Conservation (phyloP, 345 rosid species). For the Melaleuca quinquenervia region DNA sequence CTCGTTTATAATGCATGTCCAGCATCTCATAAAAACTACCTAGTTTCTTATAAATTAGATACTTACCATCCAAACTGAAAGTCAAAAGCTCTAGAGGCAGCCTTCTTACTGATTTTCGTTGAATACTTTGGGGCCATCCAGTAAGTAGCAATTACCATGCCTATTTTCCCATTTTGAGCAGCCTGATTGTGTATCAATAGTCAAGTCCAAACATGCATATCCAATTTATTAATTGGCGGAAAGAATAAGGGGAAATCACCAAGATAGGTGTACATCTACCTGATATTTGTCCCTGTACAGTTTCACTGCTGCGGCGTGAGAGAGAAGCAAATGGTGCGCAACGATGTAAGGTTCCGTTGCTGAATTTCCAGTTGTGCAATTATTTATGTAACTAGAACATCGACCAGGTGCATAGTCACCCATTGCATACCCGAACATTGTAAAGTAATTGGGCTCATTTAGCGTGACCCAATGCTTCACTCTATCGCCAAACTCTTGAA, state of each 20-base stretch:
- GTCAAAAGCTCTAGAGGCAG: neutral
- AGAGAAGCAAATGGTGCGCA: conserved; percentile 23
- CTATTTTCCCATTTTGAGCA: conserved; percentile 24
- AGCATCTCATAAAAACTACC: neutral
- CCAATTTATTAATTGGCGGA: neutral
- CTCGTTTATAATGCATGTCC: neutral
- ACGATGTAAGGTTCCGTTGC: conserved; percentile 30
- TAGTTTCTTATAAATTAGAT: neutral
- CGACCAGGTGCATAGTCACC: conserved; percentile 7
- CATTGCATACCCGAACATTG: neutral
- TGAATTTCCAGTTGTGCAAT: conserved; percentile 26
- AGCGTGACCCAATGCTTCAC: conserved; percentile 13
- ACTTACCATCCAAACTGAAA: conserved; percentile 12
- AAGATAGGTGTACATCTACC: conserved; percentile 3
- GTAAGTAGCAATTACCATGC: conserved; percentile 4
- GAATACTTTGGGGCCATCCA: conserved; percentile 18
- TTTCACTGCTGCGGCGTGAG: conserved; percentile 22
- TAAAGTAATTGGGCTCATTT: conserved; percentile 5
- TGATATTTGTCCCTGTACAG: conserved; percentile 25
- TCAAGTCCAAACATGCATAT: neutral
- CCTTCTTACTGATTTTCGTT: conserved; percentile 1
- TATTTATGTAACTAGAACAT: conserved; percentile 5
- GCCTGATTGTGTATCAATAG: conserved; percentile 1
- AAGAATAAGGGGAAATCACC: neutral
- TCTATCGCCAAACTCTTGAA: conserved; percentile 12